Conservation (phyloP, 768 basidiomycete genomes). For the Hericium coralloides region DNA sequence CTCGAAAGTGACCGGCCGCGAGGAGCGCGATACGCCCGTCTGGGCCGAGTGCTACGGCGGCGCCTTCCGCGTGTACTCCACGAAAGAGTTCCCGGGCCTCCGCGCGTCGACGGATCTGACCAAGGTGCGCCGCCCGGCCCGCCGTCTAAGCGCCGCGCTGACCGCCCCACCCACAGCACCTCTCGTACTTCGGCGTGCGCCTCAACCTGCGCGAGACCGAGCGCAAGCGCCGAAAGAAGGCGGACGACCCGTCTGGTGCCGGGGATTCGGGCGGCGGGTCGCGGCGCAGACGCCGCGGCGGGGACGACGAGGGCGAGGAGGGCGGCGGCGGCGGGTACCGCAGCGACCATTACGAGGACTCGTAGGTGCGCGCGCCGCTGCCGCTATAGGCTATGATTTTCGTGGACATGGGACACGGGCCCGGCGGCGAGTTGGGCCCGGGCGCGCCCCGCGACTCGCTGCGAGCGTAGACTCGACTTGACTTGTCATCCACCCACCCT, state of each 20-base stretch:
- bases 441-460: not conserved
- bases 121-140: conserved; percentile 33
- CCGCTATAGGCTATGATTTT: not conserved
- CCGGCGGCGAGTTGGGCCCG: not conserved
- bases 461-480: not conserved
- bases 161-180: conserved; percentile 26
- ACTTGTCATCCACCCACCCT: not conserved
- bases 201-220: conserved; percentile 53
- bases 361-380: not conserved
- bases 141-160: not conserved
- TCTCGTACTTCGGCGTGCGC: conserved; percentile 48
- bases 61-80: conserved; percentile 55
- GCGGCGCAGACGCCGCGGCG: not conserved
- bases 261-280: not conserved
- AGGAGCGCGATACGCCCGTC: conserved; percentile 30
- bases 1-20: conserved; percentile 26
- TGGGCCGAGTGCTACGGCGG: conserved; percentile 62
- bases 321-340: not conserved
- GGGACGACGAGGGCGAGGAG: not conserved
- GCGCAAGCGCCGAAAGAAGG: conserved; percentile 39
- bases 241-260: conserved; percentile 14
- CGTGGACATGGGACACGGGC: not conserved
- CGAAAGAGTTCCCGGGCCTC: conserved; percentile 64
- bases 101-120: conserved; percentile 59
- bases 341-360: not conserved